These are phyloP conservation scores for Cladophialophora chaetospira DNA, from an alignment of 2,329 filamentous ascomycete genomes.

Conservation along the genomic window DNA sequence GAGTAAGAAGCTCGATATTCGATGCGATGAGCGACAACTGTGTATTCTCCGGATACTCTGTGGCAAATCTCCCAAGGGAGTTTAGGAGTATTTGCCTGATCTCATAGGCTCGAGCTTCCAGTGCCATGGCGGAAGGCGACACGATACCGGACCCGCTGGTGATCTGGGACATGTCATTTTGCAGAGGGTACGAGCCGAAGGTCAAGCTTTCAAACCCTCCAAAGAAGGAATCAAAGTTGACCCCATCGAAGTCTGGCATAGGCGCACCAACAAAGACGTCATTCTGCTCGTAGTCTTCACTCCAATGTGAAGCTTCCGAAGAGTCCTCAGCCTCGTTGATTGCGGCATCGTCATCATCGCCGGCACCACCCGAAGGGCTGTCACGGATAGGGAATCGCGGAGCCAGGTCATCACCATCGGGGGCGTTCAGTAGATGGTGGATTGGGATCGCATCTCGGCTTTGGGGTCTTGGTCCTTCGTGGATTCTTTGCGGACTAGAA, in stretches of 20 bases:
- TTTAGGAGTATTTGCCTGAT: slow-evolving; percentile 21
- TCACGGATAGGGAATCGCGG: slow-evolving; percentile 25
- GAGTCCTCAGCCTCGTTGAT: slow-evolving; percentile 20
- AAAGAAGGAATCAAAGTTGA: slow-evolving; percentile 27
- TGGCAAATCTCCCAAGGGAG: slow-evolving; percentile 14
- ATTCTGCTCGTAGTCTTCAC: slow-evolving; percentile 24
- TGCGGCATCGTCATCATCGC: slow-evolving; percentile 19
- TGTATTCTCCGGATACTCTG: slow-evolving; percentile 16
- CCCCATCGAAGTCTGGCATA: slow-evolving; percentile 12
- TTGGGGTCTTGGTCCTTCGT: slow-evolving; percentile 15
- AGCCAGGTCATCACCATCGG: slow-evolving; percentile 23
- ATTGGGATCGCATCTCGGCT: slow-evolving; percentile 30
- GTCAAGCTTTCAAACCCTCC: slow-evolving; percentile 23
- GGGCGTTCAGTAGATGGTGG: slow-evolving; percentile 26
- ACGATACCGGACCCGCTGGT: slow-evolving; percentile 9
- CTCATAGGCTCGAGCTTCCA: slow-evolving; percentile 25
- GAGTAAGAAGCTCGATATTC: slow-evolving; percentile 33
- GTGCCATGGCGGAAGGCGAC: slow-evolving; percentile 16
- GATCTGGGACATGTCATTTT: slow-evolving; percentile 15
- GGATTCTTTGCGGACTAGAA: slow-evolving; percentile 11
- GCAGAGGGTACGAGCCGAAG: slow-evolving; percentile 19
- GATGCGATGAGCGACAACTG: slow-evolving; percentile 10
- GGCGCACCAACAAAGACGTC: slow-evolving; percentile 22
- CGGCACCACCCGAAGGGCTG: neutral
- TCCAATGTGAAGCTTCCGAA: slow-evolving; percentile 28